Conservation (phyloP, 345 rosid species). For the Eutrema yunnanense region DNA sequence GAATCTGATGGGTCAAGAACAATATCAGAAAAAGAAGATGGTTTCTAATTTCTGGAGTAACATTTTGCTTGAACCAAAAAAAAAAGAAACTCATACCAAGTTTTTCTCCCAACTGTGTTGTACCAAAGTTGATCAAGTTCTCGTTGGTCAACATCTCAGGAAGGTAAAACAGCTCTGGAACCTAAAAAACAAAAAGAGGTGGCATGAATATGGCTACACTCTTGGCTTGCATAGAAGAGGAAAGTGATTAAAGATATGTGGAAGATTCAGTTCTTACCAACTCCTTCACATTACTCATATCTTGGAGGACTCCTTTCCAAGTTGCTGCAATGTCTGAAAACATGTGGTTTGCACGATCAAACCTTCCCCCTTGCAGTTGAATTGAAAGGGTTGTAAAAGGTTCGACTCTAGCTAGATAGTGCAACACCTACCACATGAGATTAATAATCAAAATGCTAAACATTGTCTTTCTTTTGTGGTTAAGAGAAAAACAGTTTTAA, state of each 20-base stretch:
- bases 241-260: not conserved
- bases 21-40: not conserved
- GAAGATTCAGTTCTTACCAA: slow-evolving; percentile 47
- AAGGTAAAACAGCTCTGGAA: slow-evolving; percentile 95
- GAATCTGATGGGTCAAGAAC: slow-evolving; percentile 46
- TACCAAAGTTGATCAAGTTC: slow-evolving; percentile 71
- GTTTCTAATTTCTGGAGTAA: not conserved
- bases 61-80: not conserved
- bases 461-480: no score
- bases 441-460: not conserved
- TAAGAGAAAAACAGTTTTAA: no score
- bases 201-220: slow-evolving; percentile 8
- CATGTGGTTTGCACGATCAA: slow-evolving; percentile 72
- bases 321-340: slow-evolving; percentile 80
- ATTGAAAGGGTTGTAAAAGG: slow-evolving; percentile 85
- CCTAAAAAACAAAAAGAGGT: slow-evolving; percentile 38
- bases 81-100: slow-evolving; percentile 54
- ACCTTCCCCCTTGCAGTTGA: slow-evolving; percentile 83
- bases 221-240: slow-evolving; percentile 4
- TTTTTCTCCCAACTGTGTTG: slow-evolving; percentile 71
- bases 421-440: slow-evolving; percentile 56
- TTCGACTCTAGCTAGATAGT: slow-evolving; percentile 89
- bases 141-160: slow-evolving; percentile 87
- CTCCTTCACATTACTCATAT: slow-evolving; percentile 95
- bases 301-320: slow-evolving; percentile 93